Percentiles rank a stretch among this genome's conserved stretches.
Evolutionary conservation across 768 basidiomycete genomes (phyloP).

Genomic region (Collybia nuda): DNA sequence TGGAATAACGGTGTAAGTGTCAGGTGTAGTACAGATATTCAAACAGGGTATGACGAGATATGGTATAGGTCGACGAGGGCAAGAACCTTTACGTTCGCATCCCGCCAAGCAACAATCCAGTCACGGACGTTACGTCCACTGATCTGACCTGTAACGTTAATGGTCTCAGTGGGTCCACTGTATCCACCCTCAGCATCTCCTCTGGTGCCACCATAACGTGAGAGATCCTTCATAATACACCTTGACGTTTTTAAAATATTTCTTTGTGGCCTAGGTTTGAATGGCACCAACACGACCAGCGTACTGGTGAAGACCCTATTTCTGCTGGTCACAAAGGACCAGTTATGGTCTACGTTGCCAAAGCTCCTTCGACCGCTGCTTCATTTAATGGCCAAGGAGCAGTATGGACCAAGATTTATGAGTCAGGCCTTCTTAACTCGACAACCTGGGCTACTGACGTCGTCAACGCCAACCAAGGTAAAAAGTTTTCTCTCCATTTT

Average conservation of each 20-base stretch:
- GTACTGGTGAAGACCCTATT: conserved; percentile 53
- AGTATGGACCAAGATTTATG: conserved; percentile 57
- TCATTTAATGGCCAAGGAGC: conserved; percentile 46
- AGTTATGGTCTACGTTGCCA: conserved; percentile 50
- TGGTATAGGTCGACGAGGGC: conserved; percentile 41
- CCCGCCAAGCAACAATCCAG: conserved; percentile 53
- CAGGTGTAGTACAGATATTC: background rate
- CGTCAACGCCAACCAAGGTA: conserved; percentile 42
- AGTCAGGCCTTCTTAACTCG: conserved; percentile 42
- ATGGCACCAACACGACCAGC: conserved; percentile 55
- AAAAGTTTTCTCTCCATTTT: conserved; percentile 7
- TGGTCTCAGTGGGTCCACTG: conserved; percentile 39
- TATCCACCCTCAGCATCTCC: conserved; percentile 37
- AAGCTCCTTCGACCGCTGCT: conserved; percentile 44
- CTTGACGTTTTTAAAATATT: background rate
- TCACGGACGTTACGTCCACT: conserved; percentile 52
- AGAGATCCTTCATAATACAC: background rate
- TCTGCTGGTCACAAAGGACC: conserved; percentile 51
- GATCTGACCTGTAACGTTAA: conserved; percentile 55
- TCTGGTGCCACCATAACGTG: conserved; percentile 45
- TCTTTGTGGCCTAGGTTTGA: conserved; percentile 36
- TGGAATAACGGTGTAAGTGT: conserved; percentile 45
- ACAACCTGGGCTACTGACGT: conserved; percentile 51
- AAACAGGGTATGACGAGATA: background rate
- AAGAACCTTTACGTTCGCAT: conserved; percentile 45